Conservation (phyloP, 768 basidiomycete genomes). For the Tricholoma hemisulphureum region DNA sequence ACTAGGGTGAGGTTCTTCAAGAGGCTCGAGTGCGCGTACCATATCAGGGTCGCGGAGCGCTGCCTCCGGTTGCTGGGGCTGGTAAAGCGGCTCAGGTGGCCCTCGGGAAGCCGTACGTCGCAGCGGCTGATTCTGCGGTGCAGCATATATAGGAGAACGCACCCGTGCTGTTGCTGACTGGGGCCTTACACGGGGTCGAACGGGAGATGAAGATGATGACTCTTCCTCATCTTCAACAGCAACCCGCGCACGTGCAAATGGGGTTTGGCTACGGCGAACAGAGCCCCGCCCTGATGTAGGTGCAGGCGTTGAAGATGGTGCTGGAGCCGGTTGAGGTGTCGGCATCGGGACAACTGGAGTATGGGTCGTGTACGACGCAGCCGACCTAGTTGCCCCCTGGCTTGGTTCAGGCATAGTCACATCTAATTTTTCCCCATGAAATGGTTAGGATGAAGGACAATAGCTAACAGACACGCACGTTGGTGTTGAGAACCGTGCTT, state of each 20-base stretch:
- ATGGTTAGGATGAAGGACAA: background rate
- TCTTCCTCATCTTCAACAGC: background rate
- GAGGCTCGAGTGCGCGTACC: background rate
- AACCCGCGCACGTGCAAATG: background rate
- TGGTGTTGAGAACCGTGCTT: background rate
- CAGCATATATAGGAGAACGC: background rate
- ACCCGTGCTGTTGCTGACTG: background rate
- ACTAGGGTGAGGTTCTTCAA: background rate
- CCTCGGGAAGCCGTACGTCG: background rate
- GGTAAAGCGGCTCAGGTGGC: background rate
- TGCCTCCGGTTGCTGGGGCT: background rate
- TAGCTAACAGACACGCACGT: background rate
- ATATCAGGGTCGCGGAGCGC: background rate
- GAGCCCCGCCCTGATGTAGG: background rate
- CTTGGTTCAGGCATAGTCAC: background rate
- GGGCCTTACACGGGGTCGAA: background rate
- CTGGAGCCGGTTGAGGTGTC: background rate
- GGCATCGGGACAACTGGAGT: background rate
- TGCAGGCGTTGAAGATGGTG: background rate
- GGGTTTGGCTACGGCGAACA: slow-evolving; percentile 4
- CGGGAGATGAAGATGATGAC: background rate
- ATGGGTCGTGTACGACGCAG: background rate
- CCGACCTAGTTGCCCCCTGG: background rate
- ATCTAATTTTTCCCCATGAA: background rate
- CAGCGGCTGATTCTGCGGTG: background rate